Conservation (phyloP, 192 early-diverging fungal species). For the Coemansia sp. region DNA sequence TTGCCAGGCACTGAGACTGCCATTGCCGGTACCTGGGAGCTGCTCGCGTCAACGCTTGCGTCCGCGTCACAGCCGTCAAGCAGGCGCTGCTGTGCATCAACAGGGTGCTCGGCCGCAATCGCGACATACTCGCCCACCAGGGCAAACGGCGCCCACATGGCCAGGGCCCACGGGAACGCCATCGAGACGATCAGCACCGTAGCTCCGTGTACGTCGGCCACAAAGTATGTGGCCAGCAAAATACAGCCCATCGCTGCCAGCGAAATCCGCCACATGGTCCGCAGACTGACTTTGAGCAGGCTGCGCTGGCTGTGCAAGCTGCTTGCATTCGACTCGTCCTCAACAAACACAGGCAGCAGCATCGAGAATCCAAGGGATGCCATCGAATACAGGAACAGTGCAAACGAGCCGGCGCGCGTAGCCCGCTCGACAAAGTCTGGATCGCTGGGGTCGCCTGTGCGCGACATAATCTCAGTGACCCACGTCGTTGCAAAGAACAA, state of each 20-base stretch:
- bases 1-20: constrained; percentile 4
- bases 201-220: constrained; percentile 60
- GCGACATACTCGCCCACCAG: constrained; percentile 71
- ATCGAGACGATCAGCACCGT: constrained; percentile 67
- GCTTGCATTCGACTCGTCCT: constrained; percentile 13
- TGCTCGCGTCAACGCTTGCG: not conserved
- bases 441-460: constrained; percentile 26
- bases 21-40: not conserved
- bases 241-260: constrained; percentile 65
- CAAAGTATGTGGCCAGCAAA: constrained; percentile 68
- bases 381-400: constrained; percentile 77
- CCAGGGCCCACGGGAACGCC: constrained; percentile 85
- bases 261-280: constrained; percentile 69
- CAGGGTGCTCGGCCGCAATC: constrained; percentile 18
- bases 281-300: constrained; percentile 31
- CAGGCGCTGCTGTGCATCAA: constrained; percentile 1
- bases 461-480: constrained; percentile 46
- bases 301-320: constrained; percentile 8
- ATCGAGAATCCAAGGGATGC: constrained; percentile 61
- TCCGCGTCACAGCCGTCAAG: not conserved
- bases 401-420: constrained; percentile 85
- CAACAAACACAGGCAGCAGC: constrained; percentile 37
- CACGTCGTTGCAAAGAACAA: constrained; percentile 80
- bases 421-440: constrained; percentile 57
- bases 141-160: constrained; percentile 90